A percentile compares a stretch with the other conserved stretches of the same genome.
phyloP scores from a whole-genome alignment of 2,329 filamentous ascomycete genomes.

The Plectosphaerella cucumerina region DNA sequence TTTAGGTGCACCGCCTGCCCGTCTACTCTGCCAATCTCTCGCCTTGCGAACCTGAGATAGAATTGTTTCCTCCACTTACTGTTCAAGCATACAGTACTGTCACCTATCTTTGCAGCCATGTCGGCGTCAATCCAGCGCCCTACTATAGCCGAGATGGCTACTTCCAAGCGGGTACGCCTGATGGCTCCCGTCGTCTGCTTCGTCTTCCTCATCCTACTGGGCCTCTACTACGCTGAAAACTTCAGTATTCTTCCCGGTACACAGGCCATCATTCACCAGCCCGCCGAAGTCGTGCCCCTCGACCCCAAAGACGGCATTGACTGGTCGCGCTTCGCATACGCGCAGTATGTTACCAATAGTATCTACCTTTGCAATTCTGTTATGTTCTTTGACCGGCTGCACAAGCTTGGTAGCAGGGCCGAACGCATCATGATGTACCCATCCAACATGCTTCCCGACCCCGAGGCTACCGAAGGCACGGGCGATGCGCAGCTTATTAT shows the following conservation, averaged over 20 bases:
- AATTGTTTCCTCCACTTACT: no score
- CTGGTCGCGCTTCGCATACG: conserved; percentile 42
- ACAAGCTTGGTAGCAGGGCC: conserved; percentile 35
- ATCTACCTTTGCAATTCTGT: conserved; percentile 45
- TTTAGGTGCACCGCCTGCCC: no score
- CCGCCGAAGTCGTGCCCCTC: neutral
- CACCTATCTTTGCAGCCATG: no score
- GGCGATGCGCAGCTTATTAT: conserved; percentile 29
- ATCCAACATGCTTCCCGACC: conserved; percentile 25
- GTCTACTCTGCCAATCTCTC: no score
- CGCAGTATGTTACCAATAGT: conserved; percentile 42
- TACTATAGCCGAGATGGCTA: no score
- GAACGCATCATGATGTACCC: conserved; percentile 44
- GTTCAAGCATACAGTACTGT: no score
- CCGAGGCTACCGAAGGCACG: conserved; percentile 21
- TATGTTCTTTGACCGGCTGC: conserved; percentile 43
- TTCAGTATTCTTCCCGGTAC: neutral
- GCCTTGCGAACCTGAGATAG: no score
- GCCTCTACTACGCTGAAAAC: neutral
- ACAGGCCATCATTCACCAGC: neutral
- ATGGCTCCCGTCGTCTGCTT: neutral
- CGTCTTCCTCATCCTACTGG: neutral
- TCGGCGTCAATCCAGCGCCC: no score
- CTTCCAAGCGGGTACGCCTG: neutral
- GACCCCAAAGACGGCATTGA: conserved; percentile 19